These are phyloP conservation scores for Cladosporium sp. DNA, from an alignment of 2,329 filamentous ascomycete genomes.

Conservation along the genomic window DNA sequence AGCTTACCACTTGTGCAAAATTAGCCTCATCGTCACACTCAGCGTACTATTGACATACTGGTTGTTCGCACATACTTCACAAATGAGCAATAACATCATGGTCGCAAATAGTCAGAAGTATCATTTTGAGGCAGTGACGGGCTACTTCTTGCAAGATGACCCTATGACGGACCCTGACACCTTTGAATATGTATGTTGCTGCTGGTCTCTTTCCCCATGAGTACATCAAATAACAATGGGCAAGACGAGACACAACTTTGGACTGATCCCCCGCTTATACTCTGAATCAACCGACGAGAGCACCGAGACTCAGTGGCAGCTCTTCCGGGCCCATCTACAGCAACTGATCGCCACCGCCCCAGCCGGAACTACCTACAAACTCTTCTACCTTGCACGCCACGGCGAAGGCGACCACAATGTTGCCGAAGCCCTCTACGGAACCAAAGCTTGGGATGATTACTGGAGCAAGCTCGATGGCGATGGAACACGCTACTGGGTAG, in stretches of 20 bases:
- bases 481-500: constrained; percentile 58
- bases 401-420: constrained; percentile 62
- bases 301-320: constrained; percentile 58
- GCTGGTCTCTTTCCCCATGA: neutral
- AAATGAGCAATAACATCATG: constrained; percentile 6
- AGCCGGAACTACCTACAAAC: constrained; percentile 55
- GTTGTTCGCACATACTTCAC: neutral
- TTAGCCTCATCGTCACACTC: neutral
- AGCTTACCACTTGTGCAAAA: neutral
- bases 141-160: constrained; percentile 51
- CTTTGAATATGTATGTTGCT: constrained; percentile 46
- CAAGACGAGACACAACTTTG: constrained; percentile 37
- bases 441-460: constrained; percentile 64
- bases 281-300: constrained; percentile 34
- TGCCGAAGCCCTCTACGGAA: constrained; percentile 64
- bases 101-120: constrained; percentile 12
- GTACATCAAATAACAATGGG: neutral
- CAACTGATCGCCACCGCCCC: constrained; percentile 46
- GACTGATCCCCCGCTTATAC: constrained; percentile 46
- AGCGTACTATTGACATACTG: constrained; percentile 3
- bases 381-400: constrained; percentile 64
- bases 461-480: constrained; percentile 64
- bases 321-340: constrained; percentile 57
- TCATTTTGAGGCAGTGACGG: constrained; percentile 36
- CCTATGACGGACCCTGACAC: constrained; percentile 40